Base-by-base conservation (phyloP, 2,329 filamentous ascomycete species). In the Diplodia sapinea region DNA sequence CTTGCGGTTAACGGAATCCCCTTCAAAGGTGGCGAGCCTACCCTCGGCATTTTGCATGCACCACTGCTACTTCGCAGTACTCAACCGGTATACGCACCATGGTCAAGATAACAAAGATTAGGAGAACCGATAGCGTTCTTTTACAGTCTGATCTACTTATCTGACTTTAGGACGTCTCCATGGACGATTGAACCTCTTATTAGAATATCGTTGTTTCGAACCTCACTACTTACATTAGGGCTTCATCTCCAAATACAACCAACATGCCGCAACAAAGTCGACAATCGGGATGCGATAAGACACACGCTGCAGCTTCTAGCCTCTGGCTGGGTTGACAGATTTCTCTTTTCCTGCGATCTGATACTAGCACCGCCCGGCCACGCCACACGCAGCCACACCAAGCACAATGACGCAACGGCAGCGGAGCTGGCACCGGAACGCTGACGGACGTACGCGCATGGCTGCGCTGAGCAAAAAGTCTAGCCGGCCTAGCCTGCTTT, bases 391-490 rank as follows among this genome's bases (percentile, higher is more conserved):
- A 20, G 43, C 43, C 43, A 47, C 40, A 47, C 40, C 17, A 47
- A 47, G 40, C 40, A 47, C n/a, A 47, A 47, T 47, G 43, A 47
- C 43, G 43, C 43, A 47, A 47, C 43, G n/a, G 17, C n/a, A 47
- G 43, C 17, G 43, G 43, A 47, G 43, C 43, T 11, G n/a, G 43
- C n/a, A 47, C 43, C n/a, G 43, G 43, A 47, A 47, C 33, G 33
- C 33, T 43, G 13, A 43, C 40, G 13, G 15, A 43, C 13, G 15
- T n/a, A 17, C 17, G 5, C 13, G 40, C 15, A 43, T 43, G 40
- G 15, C 40, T 43, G 40, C 40, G 15, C 6, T 43, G 40, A 26
- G 23, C 23, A n/a, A 17, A 15, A 47, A 47, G 15, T n/a, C 15
- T n/a, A n/a, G n/a, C 43, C 11, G 7, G 43, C 7, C n/a, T 47